Evolutionary conservation across 2,329 filamentous ascomycete species (phyloP), one percentile per base, ranked within the genome.

Genomic region (Trichoderma endophyticum): DNA sequence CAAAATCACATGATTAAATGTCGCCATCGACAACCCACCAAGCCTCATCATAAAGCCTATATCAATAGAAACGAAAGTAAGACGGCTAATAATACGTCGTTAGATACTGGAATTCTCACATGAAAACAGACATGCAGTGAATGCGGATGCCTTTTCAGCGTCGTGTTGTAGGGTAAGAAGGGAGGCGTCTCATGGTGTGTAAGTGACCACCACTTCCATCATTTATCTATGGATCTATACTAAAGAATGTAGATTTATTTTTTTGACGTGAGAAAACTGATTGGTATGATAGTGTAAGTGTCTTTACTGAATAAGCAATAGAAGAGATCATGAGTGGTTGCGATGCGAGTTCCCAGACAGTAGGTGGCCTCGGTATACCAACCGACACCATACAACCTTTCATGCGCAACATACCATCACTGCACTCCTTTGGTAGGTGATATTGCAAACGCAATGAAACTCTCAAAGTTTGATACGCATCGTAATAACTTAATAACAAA

Each of bases 1-100:
- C 48, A 43, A 64, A 61, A 71, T 71, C 68, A 71, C 68, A 71
- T 71, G 68, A 71, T 71, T 71, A 0, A 6, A 64, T 64, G 39
- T 61, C 67, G 67, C 67, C 39, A 70, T 70, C 39, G 57, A 30
- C 14, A 28, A 48, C n/a, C 21, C 12, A 26, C 9, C 21, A 21
- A 51, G 4, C 14, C 15, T 26, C 28, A 28, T 24, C 12, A 24
- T 7, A 15, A n/a, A 60, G 4, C 7, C 9, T n/a, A 15, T 11
- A 60, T 34, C 2, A 15, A 15, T 4, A 26, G 6, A 24, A 21
- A 14, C 24, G 9, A 15, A 14, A 61, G n/a, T 7, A 61, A 61
- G 24, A 24, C 28, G 8, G 11, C 48, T 14, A 54, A 54, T 6
- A 14, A 54, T 12, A 21, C 5, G 48, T 54, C 8, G 4, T 14